Percentiles rank a stretch among this genome's conserved stretches.
Evolutionary conservation across 2,329 filamentous ascomycete species (phyloP).

Genomic region (Fusarium brevicatenulatum): DNA sequence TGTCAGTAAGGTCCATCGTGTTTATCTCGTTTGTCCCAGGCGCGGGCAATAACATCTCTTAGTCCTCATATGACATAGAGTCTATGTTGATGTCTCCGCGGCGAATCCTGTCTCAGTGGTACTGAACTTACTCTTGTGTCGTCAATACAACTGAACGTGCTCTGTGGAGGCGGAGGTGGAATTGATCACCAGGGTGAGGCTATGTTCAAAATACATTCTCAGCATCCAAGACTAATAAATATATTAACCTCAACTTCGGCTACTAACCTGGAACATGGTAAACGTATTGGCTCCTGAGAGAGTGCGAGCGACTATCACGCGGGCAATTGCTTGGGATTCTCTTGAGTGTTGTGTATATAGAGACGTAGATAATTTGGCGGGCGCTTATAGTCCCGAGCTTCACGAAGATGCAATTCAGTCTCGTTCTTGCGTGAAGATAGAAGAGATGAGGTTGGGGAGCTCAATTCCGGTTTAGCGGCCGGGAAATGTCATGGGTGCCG

Average conservation of each 20-base stretch:
- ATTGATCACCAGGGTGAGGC: conserved; percentile 76
- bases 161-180: conserved; percentile 83
- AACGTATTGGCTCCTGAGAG: background rate
- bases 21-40: background rate
- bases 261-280: conserved; percentile 44
- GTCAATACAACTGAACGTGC: conserved; percentile 86
- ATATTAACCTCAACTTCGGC: background rate
- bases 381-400: background rate
- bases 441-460: conserved; percentile 20
- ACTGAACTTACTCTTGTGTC: conserved; percentile 72
- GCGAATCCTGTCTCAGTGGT: background rate
- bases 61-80: background rate
- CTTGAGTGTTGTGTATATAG: background rate
- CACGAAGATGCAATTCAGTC: background rate
- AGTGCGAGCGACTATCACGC: background rate
- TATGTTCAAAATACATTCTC: conserved; percentile 43
- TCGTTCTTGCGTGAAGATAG: conserved; percentile 3
- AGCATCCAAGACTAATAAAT: conserved; percentile 4
- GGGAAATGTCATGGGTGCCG: conserved; percentile 14
- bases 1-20: background rate
- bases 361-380: background rate
- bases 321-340: too few relatives aligned
- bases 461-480: conserved; percentile 28
- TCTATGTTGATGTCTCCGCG: background rate
- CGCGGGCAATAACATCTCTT: background rate